Base-by-base conservation (phyloP, 1,284 basidiomycete species). In the Moesziomyces sp. region DNA sequence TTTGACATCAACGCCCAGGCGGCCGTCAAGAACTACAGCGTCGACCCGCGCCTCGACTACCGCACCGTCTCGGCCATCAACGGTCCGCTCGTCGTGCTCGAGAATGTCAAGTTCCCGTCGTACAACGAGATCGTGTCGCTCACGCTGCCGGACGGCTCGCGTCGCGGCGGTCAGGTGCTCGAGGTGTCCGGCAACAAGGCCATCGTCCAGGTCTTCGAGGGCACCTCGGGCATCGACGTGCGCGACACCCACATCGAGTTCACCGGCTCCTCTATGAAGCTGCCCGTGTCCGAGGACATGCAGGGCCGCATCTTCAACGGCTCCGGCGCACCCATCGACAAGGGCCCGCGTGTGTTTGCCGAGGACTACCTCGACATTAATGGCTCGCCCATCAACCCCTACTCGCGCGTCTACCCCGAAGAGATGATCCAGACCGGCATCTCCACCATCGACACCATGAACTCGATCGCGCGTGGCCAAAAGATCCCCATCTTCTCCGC, bases 341-440 rank as follows among this genome's bases (percentile, higher is more conserved):
- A 98, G 83, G 97, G 97, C 46, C 97, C 97, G 2, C 97, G 96
- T 84, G 97, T 99, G 30, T 98, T 97, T 87, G 97, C 97, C 24
- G 97, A 99, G 86, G 97, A 99, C 85, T 99, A 98, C 86, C 88
- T 99, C 76, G 97, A 99, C 86, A 99, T 99, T 86, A 98, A 99
- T 86, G 97, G 95, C 92, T 97, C 94, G 7, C 97, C 96, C 52
- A 99, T 99, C 87, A 99, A 99, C 87, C 97, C 97, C 18, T 99
- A 92, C 87, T 94, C 94, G 69, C 94, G 97, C 85, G 97, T 98
- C 86, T 99, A 99, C 87, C 97, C 97, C 71, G 97, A 99, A 86
- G 96, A 99, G 87, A 99, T 99, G 97, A 99, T 99, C 78, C 97
- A 99, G 86, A 99, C 97, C 21, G 97, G 97, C 87, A 99, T 99